A percentile compares a stretch with the other conserved stretches of the same genome.
These are phyloP conservation scores for Fusarium papillatum DNA, from an alignment of 2,329 filamentous ascomycete species.

Conservation along the genomic window DNA sequence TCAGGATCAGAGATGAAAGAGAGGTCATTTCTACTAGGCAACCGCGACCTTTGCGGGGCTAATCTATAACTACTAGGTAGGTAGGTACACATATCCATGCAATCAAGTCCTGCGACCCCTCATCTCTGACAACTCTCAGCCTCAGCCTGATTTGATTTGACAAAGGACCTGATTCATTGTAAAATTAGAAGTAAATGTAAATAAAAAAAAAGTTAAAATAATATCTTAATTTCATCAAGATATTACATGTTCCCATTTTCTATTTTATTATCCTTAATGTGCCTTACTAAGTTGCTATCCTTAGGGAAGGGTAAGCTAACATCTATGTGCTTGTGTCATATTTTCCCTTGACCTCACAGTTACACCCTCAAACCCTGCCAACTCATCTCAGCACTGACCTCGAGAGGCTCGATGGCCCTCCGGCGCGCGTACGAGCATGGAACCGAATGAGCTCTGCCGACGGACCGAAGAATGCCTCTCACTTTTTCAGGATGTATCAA, in stretches of 20 bases:
- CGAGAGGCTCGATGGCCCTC: not conserved
- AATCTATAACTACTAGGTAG: not conserved
- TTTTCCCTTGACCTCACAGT: not conserved
- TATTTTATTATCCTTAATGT: not conserved
- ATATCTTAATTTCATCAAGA: not conserved
- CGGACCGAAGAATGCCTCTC: not conserved
- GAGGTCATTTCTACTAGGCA: not conserved
- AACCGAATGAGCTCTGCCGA: not conserved
- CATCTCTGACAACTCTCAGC: not conserved
- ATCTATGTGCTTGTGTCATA: not conserved
- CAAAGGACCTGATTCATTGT: not conserved
- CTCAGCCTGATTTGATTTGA: not conserved
- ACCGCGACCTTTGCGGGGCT: not conserved
- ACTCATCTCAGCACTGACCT: not conserved
- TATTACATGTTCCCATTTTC: not conserved
- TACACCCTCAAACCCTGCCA: not conserved
- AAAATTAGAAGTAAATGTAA: not conserved
- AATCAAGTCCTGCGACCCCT: not conserved
- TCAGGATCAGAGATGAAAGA: not conserved
- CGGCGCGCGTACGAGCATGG: not conserved
- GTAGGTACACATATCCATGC: not conserved
- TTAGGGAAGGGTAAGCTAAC: not conserved
- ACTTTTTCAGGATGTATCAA: not conserved
- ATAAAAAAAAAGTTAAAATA: not conserved
- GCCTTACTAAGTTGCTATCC: not conserved